Evolutionary conservation across 2,329 filamentous ascomycete species (phyloP), one percentile per base, ranked within the genome.

Genomic region (Penicillium polonicum): DNA sequence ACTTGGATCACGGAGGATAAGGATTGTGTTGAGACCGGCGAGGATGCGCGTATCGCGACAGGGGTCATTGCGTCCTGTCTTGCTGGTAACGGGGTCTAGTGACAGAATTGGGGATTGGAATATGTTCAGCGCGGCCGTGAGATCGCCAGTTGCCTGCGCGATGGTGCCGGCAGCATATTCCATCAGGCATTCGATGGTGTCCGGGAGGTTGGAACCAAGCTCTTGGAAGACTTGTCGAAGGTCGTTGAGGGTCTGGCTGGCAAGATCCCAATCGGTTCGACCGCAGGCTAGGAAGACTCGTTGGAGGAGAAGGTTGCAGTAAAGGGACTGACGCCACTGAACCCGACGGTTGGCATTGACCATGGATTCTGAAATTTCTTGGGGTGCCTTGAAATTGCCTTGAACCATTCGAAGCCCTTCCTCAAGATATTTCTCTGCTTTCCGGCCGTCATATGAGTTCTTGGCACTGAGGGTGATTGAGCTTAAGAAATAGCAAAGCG

Each of bases 91-190:
- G 21, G 73, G 69, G 10, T 76, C 72, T 2, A 91, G 74, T 1
- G 78, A 76, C 64, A 96, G 86, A 19, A 78, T 74, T 2, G 82
- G 76, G 41, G 85, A 82, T 59, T 84, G 81, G 73, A 90, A 96
- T 10, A 88, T 81, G 4, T 78, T 66, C 15, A 92, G 76, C 4
- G 93, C 92, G 2, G 78, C 76, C n/a, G 84, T 78, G 1, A 94
- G 80, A 61, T 91, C 82, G 17, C 91, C 92, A 5, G 82, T 87
- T 19, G 88, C 90, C 76, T 97, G 93, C 52, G 86, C 80, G 65
- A 91, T 88, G 8, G 90, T 83, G 0, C 89, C 92, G 0, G 82
- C 80, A 19, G 96, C 84, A 72, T 97, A 97, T 43, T 84, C 77
- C 7, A 84, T 80, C 44, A 90, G 79, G 35, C 85, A 77, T 25